Percentiles rank a stretch among this genome's conserved stretches.
phyloP scores from a whole-genome alignment of 73 alveolate genomes.

The Paramecium bursaria region DNA sequence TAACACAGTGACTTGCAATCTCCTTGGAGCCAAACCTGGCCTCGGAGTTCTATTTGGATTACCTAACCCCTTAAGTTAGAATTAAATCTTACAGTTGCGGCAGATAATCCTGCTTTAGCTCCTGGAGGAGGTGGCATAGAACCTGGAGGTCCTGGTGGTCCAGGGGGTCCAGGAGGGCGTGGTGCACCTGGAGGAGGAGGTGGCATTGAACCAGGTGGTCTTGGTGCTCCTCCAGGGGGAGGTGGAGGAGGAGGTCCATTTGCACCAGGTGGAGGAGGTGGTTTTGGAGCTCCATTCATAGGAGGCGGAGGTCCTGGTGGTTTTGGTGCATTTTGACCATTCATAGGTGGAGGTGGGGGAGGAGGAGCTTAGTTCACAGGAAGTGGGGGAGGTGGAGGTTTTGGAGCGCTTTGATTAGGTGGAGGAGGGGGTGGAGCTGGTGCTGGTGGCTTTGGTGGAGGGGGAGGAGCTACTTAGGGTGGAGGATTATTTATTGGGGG shows the following conservation, averaged over 20 bases:
- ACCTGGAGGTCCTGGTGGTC: constrained; percentile 36
- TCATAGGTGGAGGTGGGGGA: constrained; percentile 41
- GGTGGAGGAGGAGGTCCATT: constrained; percentile 48
- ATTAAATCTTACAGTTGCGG: too few species aligned
- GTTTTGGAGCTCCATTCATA: neutral
- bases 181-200: constrained; percentile 60
- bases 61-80: neutral
- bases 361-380: neutral
- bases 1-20: constrained; percentile 41
- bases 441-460: neutral
- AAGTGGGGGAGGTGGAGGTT: constrained; percentile 26
- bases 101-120: neutral
- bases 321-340: too few species aligned
- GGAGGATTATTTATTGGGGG: too few species aligned
- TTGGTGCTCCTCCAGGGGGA: constrained; percentile 29
- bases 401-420: too few species aligned
- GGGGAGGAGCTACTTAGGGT: neutral
- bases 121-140: constrained; percentile 68
- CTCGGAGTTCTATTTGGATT: neutral
- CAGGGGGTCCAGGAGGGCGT: constrained; percentile 57
- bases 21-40: constrained; percentile 30
- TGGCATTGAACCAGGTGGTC: neutral
- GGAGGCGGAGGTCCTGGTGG: constrained; percentile 13
- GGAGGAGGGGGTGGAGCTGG: too few species aligned
- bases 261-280: constrained; percentile 51